phyloP scores from a whole-genome alignment of 257 asterid genomes.

The Echites panduratus region DNA sequence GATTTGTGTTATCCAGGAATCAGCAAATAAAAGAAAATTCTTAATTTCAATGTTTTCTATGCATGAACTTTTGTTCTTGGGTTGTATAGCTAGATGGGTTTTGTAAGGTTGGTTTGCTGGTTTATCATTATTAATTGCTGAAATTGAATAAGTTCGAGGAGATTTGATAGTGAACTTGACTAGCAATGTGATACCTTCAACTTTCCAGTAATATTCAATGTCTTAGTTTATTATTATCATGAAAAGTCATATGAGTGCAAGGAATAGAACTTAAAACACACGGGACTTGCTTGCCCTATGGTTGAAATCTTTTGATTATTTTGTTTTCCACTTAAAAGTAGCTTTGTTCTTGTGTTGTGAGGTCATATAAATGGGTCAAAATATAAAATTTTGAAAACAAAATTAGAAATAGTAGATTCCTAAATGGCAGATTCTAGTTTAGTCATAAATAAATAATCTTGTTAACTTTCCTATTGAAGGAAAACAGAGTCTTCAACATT shows the following conservation, averaged over 20 bases:
- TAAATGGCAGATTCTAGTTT: not conserved
- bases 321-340: not conserved
- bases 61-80: too few species aligned
- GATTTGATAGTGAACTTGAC: too few species aligned
- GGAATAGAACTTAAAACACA: too few species aligned
- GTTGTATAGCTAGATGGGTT: too few species aligned
- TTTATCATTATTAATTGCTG: too few species aligned
- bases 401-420: not conserved
- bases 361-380: not conserved
- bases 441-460: not conserved
- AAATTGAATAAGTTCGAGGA: too few species aligned
- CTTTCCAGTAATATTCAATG: not conserved
- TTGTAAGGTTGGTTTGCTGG: too few species aligned
- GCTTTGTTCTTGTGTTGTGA: not conserved
- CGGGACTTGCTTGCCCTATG: not conserved
- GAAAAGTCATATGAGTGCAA: not conserved
- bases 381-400: not conserved
- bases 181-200: not conserved
- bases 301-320: not conserved
- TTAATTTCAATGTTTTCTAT: too few species aligned
- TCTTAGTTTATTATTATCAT: not conserved
- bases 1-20: too few species aligned
- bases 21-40: too few species aligned
- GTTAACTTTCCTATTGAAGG: not conserved
- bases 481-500: not conserved